Base-by-base conservation (phyloP, 495 filamentous ascomycete genomes). In the Saxispiralis lemnorum region DNA sequence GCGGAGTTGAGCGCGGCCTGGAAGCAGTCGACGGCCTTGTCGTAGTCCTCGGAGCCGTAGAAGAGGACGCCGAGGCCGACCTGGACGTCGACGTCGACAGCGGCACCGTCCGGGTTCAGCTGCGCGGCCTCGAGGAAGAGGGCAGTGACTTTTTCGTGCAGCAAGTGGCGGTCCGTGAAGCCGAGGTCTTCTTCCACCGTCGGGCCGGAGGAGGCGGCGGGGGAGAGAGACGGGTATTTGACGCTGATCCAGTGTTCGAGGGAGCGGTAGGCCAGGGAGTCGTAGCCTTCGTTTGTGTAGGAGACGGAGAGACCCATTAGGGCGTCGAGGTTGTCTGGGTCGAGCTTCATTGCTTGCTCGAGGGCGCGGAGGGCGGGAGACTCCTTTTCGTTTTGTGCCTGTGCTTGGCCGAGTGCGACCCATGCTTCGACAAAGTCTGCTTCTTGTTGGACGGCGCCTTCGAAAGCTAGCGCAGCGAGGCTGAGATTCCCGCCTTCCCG, bases 211-310 rank as follows among this genome's bases (percentile, higher is more conserved):
- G 41, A 45, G 1, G 44, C 39, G 13, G 32, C 13, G 13, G 75
- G 66, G 20, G 75, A 70, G 54, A 94, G 71, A 12, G 72, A 60
- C 7, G 89, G 89, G 62, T 97, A 97, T 60, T 89, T 93, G 60
- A 81, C 72, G 10, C 80, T 76, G 38, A 99, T 73, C 89, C 89
- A 99, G 51, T 86, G 82, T 65, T 99, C 92, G 13, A 99, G 72
- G 14, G 87, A 94, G 20, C 88, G 81, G 67, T 96, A 99, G 46
- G 89, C 92, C 16, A 84, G 88, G 49, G 78, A 83, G 58, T 96
- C 89, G 66, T 96, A 96, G 47, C 88, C 89, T 62, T 99, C 89
- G 64, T 99, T 99, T 30, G 92, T 96, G 62, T 96, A 99, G n/a
- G 80, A 87, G 34, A 99, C 89, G 33, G 88, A 84, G 15, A 99